phyloP scores from a whole-genome alignment of 192 early-diverging fungal genomes.

The Podochytrium sp. region DNA sequence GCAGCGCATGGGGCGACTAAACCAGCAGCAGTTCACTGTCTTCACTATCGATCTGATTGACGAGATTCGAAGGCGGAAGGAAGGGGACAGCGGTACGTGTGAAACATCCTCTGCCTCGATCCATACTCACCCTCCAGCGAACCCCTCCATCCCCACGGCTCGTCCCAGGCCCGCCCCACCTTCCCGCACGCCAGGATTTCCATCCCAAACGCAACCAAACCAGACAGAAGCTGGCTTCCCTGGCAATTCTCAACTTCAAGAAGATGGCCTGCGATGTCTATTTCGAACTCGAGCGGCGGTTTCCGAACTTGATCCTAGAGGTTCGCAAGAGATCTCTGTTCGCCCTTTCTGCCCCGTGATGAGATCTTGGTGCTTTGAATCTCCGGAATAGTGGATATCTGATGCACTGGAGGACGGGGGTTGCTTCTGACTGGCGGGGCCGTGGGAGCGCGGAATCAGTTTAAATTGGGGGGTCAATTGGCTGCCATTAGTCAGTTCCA shows the following conservation, averaged over 20 bases:
- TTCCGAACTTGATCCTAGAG: conserved; percentile 45
- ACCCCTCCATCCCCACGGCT: neutral
- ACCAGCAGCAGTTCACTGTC: conserved; percentile 30
- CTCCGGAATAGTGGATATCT: too few relatives aligned
- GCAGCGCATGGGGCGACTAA: conserved; percentile 28
- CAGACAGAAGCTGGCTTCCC: conserved; percentile 92
- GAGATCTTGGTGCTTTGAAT: too few relatives aligned
- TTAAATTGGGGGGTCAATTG: too few relatives aligned
- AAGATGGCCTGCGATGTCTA: conserved; percentile 92
- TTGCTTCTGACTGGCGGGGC: too few relatives aligned
- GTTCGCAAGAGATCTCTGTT: conserved; percentile 24
- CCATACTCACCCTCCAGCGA: neutral
- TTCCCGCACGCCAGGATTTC: conserved; percentile 83
- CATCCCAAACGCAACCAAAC: conserved; percentile 97
- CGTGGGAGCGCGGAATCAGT: too few relatives aligned
- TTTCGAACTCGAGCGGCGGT: conserved; percentile 61
- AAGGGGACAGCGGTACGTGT: neutral
- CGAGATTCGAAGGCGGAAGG: conserved; percentile 23
- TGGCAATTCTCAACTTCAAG: conserved; percentile 84
- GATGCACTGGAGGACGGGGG: too few relatives aligned
- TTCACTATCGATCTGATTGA: conserved; percentile 32
- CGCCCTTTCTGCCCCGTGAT: too few relatives aligned
- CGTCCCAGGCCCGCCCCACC: conserved; percentile 60
- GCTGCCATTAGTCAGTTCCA: too few relatives aligned
- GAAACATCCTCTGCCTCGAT: too few relatives aligned